Evolutionary conservation across 176 grass and related monocot genomes (phyloP).

Genomic region (Hsuehochloa calcarea): DNA sequence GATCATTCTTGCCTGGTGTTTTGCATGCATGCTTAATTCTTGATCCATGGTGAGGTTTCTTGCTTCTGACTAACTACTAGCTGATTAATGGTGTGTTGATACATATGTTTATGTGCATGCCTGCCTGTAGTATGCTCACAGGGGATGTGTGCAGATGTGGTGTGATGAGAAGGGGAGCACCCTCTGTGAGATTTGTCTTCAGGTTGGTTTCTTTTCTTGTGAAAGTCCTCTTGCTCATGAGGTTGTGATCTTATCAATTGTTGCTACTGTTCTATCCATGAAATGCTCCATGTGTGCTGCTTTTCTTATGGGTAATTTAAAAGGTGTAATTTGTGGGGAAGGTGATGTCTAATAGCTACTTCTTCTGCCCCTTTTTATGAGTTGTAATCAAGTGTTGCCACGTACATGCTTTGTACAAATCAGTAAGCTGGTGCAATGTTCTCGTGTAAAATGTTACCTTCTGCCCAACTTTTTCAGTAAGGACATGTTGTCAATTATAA

Average conservation of each 20-base stretch:
- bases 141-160: constrained; percentile 93
- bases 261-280: background rate
- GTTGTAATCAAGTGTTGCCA: constrained; percentile 10
- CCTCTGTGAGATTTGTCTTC: constrained; percentile 87
- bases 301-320: background rate
- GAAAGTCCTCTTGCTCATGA: background rate
- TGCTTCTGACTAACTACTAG: background rate
- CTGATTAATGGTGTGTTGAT: background rate
- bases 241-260: background rate
- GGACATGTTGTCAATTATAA: constrained; percentile 1
- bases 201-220: constrained; percentile 47
- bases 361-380: background rate
- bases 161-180: constrained; percentile 94
- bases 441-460: constrained; percentile 14
- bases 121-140: constrained; percentile 69
- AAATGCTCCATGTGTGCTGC: background rate
- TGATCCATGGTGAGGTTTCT: background rate
- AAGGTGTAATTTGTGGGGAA: background rate
- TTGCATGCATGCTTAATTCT: background rate
- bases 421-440: constrained; percentile 18
- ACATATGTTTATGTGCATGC: background rate
- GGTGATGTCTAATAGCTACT: background rate
- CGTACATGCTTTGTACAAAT: constrained; percentile 24
- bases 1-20: background rate
- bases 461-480: constrained; percentile 3